Conservation (phyloP, 345 rosid genomes). For the Salix viminalis region DNA sequence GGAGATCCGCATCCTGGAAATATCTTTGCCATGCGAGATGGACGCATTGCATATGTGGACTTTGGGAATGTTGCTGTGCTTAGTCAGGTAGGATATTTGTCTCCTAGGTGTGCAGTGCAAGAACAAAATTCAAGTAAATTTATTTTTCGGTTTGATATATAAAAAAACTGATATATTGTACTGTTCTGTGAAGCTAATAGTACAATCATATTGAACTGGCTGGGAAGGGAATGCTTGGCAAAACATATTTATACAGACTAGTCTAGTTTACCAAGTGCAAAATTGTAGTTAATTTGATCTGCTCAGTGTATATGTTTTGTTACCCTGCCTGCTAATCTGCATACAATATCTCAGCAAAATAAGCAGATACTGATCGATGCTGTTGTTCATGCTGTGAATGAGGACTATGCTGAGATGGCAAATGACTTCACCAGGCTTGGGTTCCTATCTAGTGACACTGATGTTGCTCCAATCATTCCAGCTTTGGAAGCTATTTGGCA, state of each 20-base stretch:
- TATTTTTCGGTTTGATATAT: background rate
- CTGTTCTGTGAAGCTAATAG: background rate
- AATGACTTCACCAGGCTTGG: constrained; percentile 99
- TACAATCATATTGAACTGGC: background rate
- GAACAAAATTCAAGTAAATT: background rate
- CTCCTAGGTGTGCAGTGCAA: constrained; percentile 4
- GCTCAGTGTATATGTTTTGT: background rate
- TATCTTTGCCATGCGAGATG: constrained; percentile 95
- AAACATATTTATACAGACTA: background rate
- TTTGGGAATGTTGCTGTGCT: constrained; percentile 98
- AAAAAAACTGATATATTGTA: background rate
- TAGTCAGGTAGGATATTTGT: constrained; percentile 64
- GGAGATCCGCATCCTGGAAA: constrained; percentile 99
- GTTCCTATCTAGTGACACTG: constrained; percentile 89
- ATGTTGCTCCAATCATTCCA: constrained; percentile 94
- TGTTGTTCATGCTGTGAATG: constrained; percentile 97
- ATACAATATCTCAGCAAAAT: constrained; percentile 69
- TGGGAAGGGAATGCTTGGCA: background rate
- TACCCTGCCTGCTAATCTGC: constrained; percentile 3
- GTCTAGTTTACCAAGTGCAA: background rate
- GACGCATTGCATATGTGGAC: constrained; percentile 96
- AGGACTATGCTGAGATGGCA: constrained; percentile 97
- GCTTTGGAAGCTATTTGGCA: constrained; percentile 98
- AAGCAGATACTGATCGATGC: constrained; percentile 97
- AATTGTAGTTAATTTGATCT: background rate